Evolutionary conservation across 495 filamentous ascomycete species (phyloP), one percentile per base, ranked within the genome.

Genomic region (Endocarpon pusillum): DNA sequence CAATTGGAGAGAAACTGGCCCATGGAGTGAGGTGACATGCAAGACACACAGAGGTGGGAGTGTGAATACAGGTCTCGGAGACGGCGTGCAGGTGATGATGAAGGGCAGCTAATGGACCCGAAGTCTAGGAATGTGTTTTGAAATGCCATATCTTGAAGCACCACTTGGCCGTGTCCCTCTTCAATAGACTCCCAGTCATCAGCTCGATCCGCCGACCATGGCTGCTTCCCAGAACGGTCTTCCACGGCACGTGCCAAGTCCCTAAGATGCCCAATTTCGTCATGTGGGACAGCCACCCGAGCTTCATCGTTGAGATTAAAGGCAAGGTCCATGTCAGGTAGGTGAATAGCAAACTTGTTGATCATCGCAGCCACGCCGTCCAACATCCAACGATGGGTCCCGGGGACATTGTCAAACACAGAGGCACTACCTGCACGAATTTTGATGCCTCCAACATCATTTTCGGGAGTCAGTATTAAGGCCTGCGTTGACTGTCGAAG

Each of bases 251-350:
- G 52, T 19, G 57, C 66, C 15, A 45, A 45, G 12, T 50, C 47
- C 27, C 45, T 59, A 15, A 69, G 41, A 4, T 45, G 41, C 4
- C 57, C 36, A 7, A 66, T 48, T 11, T 69, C 66, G 34, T 73
- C 66, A 63, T 72, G 78, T 2, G 80, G 74, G 1, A 81, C 70
- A 1, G 82, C 61, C 3, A 86, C 66, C 10, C 80, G 63, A n/a
- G 81, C 79, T 41, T 80, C 67, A 42, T 85, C 78, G 27, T 81
- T 70, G 17, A 83, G 44, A 48, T 89, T 91, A 54, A 91, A 74
- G 0, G 77, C 75, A 22, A 91, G 53, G 38, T 82, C 75, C 78
- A 91, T 81, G 34, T 81, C 68, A 1, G 80, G 81, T 3, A 91
- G 62, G 42, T 75, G 61, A 38, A 76, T 42, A n/a, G 64, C 61